Conservation (phyloP, 2,329 filamentous ascomycete genomes). For the Colletotrichum spaethianum region DNA sequence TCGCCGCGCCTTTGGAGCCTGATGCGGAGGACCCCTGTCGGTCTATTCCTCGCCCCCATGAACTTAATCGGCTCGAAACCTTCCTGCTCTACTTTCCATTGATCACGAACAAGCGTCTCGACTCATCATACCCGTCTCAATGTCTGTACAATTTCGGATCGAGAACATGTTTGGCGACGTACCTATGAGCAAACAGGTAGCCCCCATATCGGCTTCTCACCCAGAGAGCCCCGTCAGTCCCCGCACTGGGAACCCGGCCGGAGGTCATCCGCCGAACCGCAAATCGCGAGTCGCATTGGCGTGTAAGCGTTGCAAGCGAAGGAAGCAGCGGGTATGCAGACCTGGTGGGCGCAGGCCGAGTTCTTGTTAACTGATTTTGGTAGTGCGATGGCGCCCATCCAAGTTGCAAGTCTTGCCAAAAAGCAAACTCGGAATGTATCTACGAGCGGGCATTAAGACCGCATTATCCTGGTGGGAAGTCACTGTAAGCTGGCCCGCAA, state of each 20-base stretch:
- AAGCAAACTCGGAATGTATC: slow-evolving; percentile 42
- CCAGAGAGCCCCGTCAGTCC: slow-evolving; percentile 37
- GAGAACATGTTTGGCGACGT: slow-evolving; percentile 20
- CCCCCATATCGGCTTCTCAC: slow-evolving; percentile 7
- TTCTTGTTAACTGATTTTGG: neutral
- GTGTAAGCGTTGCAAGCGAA: slow-evolving; percentile 46
- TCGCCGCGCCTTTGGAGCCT: neutral
- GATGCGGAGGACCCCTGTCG: neutral
- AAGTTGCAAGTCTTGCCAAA: slow-evolving; percentile 45
- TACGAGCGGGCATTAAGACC: slow-evolving; percentile 46
- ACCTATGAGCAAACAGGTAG: neutral
- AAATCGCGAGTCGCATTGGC: slow-evolving; percentile 46
- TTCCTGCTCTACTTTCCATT: slow-evolving; percentile 10
- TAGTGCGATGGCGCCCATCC: slow-evolving; percentile 47
- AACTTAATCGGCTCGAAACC: slow-evolving; percentile 27
- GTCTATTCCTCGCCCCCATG: neutral
- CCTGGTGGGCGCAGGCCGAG: too few species aligned
- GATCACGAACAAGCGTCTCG: neutral
- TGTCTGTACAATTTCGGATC: neutral
- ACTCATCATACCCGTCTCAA: neutral
- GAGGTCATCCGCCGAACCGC: slow-evolving; percentile 26
- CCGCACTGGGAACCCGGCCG: slow-evolving; percentile 2
- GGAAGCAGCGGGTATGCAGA: slow-evolving; percentile 45
- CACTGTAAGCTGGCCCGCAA: slow-evolving; percentile 41
- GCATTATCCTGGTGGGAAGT: slow-evolving; percentile 48